Evolutionary conservation across 495 filamentous ascomycete genomes (phyloP), one percentile per base, ranked within the genome.

Genomic region (Xylaria scruposa): DNA sequence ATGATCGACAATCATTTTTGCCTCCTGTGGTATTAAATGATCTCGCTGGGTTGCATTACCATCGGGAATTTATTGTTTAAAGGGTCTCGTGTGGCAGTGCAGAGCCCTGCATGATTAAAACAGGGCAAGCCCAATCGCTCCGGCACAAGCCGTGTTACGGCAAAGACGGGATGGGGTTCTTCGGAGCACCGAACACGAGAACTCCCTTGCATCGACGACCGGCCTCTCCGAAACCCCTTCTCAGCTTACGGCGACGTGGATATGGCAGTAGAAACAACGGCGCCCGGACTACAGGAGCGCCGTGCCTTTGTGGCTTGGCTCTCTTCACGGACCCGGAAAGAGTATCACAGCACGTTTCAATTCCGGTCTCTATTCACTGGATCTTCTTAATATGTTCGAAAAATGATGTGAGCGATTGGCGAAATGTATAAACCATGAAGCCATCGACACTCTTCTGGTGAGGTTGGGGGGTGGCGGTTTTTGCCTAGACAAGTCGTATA

Each of bases 161-260:
- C 13, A 24, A 10, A 31, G 53, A 70, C 58, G 67, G 67, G 40
- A 60, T 46, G 54, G 58, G 38, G 54, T 40, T 46, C 24, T 33
- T 53, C 67, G 67, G 54, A 70, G 67, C 67, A 26, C 67, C 67
- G 67, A 70, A 70, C 67, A 70, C 67, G 67, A 70, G 67, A 19
- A 49, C 42, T 38, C 42, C 49, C 54, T 21, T 70, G 67, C 67
- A 61, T 68, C 26, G 67, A 40, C 56, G 51, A 49, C 58, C 58
- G 54, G 54, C 54, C 24, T 61, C 36, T 40, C 58, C 58, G 54
- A 70, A 6, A 31, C 36, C 10, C 53, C 54, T 31, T 29, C 54
- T 47, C 40, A 44, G 24, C 29, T 51, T 15, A 33, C 58, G 38
- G 67, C 67, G 54, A 61, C 56, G 24, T 46, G 21, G 53, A 36